Evolutionary conservation across 495 filamentous ascomycete genomes (phyloP).

Genomic region (Antarctomyces pellizariae): DNA sequence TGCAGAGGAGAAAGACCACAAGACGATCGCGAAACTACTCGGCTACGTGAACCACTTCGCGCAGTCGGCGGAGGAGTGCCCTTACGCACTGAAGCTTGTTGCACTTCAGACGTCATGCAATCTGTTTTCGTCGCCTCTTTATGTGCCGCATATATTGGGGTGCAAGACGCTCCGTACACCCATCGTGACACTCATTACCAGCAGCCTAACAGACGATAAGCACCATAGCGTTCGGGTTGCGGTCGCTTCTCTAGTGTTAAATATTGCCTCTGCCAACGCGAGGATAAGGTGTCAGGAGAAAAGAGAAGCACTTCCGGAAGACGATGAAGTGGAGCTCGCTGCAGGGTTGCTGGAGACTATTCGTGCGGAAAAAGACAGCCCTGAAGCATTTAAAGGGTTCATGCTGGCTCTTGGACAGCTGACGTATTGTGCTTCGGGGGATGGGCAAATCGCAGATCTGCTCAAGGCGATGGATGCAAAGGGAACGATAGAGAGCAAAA

Average conservation of each 20-base stretch:
- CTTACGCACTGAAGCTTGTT: constrained; percentile 67
- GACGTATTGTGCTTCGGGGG: constrained; percentile 40
- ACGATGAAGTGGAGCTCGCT: constrained; percentile 52
- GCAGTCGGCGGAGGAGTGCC: constrained; percentile 24
- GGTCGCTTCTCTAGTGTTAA: constrained; percentile 64
- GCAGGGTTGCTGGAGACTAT: constrained; percentile 61
- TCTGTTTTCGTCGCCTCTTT: constrained; percentile 37
- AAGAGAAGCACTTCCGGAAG: constrained; percentile 36
- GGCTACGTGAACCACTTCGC: constrained; percentile 25
- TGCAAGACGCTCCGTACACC: constrained; percentile 16
- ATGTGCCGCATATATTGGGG: constrained; percentile 20
- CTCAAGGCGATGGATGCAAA: constrained; percentile 45
- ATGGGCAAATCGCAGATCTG: constrained; percentile 53
- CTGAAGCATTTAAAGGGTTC: constrained; percentile 48
- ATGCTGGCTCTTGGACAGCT: constrained; percentile 49
- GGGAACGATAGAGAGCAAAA: constrained; percentile 31
- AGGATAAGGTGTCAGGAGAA: constrained; percentile 31
- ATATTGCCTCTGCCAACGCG: constrained; percentile 48
- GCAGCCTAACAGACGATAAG: constrained; percentile 27
- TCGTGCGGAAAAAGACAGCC: constrained; percentile 35
- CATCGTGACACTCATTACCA: constrained; percentile 24
- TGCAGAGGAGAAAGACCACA: constrained; percentile 44
- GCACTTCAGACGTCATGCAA: constrained; percentile 41
- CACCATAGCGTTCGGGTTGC: constrained; percentile 40
- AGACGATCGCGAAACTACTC: constrained; percentile 41